Evolutionary conservation across 2,329 filamentous ascomycete genomes (phyloP).

Genomic region (Phaeoacremonium minimum): DNA sequence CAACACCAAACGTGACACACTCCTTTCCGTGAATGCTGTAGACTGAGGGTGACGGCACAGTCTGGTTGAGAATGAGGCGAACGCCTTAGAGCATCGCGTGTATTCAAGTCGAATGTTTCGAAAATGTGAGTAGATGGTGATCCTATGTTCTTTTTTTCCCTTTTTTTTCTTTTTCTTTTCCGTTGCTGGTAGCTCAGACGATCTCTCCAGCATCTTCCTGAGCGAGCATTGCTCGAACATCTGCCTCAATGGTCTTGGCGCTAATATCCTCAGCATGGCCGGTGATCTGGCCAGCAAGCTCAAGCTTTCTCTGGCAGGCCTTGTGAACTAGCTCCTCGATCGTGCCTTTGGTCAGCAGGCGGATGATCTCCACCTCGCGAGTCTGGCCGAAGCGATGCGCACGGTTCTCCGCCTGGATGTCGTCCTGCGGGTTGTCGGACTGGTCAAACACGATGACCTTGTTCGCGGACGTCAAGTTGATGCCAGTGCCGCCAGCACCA

Average conservation of each 20-base stretch:
- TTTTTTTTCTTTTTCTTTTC: conserved; percentile 1
- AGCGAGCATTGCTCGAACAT: conserved; percentile 7
- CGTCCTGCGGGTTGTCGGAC: conserved; percentile 96
- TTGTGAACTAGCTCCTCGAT: conserved; percentile 93
- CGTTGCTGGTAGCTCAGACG: too few species aligned
- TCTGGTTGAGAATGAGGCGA: too few species aligned
- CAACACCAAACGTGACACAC: too few species aligned
- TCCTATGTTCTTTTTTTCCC: too few species aligned
- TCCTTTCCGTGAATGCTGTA: too few species aligned
- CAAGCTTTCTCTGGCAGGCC: conserved; percentile 87
- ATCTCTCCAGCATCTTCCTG: conserved; percentile 2
- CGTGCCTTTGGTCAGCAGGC: conserved; percentile 74
- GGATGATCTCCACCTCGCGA: conserved; percentile 82
- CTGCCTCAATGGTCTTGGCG: conserved; percentile 3
- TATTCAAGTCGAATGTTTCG: too few species aligned
- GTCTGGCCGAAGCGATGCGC: conserved; percentile 93
- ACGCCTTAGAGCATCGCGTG: too few species aligned
- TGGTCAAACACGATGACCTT: conserved; percentile 97
- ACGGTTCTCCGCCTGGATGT: conserved; percentile 96
- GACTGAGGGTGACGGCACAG: too few species aligned
- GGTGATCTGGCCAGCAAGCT: conserved; percentile 66
- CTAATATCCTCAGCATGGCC: conserved; percentile 19
- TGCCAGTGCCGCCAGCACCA: conserved; percentile 91
- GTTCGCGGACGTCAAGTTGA: conserved; percentile 93
- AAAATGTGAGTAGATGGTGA: too few species aligned